Conservation (phyloP, 2,329 filamentous ascomycete species). For the Tolypocladium tundrense region DNA sequence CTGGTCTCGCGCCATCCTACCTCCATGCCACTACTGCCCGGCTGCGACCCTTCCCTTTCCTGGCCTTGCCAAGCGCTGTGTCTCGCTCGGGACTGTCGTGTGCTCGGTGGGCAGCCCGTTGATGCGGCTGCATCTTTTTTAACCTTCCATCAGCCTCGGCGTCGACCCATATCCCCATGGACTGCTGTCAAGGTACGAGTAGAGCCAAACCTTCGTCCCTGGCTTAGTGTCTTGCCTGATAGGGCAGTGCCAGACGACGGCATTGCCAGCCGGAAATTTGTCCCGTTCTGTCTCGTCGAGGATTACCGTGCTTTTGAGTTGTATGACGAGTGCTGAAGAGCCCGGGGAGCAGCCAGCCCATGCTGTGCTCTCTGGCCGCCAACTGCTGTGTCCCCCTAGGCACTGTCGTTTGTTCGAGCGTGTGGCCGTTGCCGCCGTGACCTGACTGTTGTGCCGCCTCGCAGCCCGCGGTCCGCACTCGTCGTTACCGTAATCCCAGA, state of each 20-base stretch:
- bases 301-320: neutral
- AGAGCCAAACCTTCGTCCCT: neutral
- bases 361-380: neutral
- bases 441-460: neutral
- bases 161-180: neutral
- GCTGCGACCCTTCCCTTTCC: neutral
- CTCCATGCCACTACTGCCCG: neutral
- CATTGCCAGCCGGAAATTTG: neutral
- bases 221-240: neutral
- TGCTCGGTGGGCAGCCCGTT: neutral
- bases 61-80: neutral
- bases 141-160: neutral
- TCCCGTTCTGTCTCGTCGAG: neutral
- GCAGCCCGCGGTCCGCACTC: neutral
- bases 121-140: neutral
- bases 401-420: no score
- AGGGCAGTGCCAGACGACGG: neutral
- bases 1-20: neutral
- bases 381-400: neutral
- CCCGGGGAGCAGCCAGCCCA: neutral
- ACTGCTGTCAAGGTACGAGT: neutral
- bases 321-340: neutral
- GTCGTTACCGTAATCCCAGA: slow-evolving; percentile 3
- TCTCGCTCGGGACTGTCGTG: neutral
- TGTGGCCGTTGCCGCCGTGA: neutral